Base-by-base conservation (phyloP, 1,139 yeast genomes). In the Debaryomyces subglobosus region DNA sequence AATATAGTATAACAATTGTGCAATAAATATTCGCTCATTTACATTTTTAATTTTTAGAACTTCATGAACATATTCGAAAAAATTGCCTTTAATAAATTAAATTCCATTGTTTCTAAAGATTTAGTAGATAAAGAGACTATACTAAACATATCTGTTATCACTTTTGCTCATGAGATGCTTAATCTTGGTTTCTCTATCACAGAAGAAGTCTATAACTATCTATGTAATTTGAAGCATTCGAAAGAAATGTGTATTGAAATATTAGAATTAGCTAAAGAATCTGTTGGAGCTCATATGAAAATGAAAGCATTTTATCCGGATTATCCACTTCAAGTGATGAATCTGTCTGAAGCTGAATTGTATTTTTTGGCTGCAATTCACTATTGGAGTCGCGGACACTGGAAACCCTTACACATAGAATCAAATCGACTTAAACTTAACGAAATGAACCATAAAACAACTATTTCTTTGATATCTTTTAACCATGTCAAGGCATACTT, bases 291-390 rank as follows among this genome's bases (percentile, higher is more conserved):
- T 5, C 32, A 43, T 35, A 48, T 42, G 7, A 20, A 21, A 5
- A 43, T 43, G 15, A 24, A 37, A 13, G 27, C 46, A 10, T 29
- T 43, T 16, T 52, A 53, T 39, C 51, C 53, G 4, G 50, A 50
- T 38, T 53, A 50, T 38, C 56, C 56, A 3, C 12, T 34, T 29
- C 55, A 53, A 30, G 56, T 53, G 6, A 45, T 53, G 47, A 48
- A 46, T 13, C 33, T 41, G 15, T 6, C 36, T 1, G 39, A 50
- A n/a, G 20, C 36, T 7, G 46, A 45, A 20, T 46, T 52, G 4
- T 47, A 30, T 23, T 8, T 49, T 10, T 45, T 50, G 34, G 53
- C 55, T 25, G 25, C 47, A 9, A n/a, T 45, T 2, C 49, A 53
- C 27, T 53, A 53, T 35, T 42, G 47, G 48, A 21, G 48, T 18